Conservation (phyloP, 805 yeast species). For the Pichia exigua region DNA sequence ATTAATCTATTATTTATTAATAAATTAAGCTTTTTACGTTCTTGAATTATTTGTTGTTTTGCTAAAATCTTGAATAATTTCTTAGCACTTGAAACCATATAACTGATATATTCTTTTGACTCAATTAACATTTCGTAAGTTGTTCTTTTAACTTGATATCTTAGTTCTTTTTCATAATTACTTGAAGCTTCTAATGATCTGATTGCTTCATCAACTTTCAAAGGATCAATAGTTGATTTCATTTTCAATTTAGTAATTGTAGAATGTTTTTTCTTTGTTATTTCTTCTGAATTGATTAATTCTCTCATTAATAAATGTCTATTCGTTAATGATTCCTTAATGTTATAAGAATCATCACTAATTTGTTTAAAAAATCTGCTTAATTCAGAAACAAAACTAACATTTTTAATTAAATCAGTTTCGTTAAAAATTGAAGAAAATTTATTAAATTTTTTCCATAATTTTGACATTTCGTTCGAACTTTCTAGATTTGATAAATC, state of each 20-base stretch:
- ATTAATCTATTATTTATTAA: conserved; percentile 50
- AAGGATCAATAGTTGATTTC: conserved; percentile 69
- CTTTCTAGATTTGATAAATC: conserved; percentile 36
- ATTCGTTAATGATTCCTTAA: conserved; percentile 89
- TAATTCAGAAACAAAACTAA: conserved; percentile 63
- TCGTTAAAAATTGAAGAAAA: conserved; percentile 68
- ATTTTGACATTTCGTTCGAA: conserved; percentile 61
- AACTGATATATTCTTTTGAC: conserved; percentile 47
- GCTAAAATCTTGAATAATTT: conserved; percentile 51
- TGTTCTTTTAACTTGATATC: conserved; percentile 71
- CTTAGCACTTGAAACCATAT: conserved; percentile 45
- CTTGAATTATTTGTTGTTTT: conserved; percentile 72
- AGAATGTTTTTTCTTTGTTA: conserved; percentile 60
- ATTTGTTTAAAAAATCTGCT: conserved; percentile 67
- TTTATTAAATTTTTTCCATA: conserved; percentile 76
- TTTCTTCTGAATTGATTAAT: conserved; percentile 66
- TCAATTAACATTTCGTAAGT: conserved; percentile 82
- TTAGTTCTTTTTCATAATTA: conserved; percentile 64
- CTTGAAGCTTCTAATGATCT: conserved; percentile 72
- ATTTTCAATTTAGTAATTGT: conserved; percentile 65
- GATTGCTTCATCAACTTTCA: conserved; percentile 86
- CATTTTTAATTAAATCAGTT: conserved; percentile 60
- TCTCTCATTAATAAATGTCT: conserved; percentile 92
- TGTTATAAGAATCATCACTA: conserved; percentile 69
- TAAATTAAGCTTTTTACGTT: conserved; percentile 67